Evolutionary conservation across 73 alveolate genomes (phyloP), one percentile per base, ranked within the genome.

Genomic region (Durusdinium trenchii): DNA sequence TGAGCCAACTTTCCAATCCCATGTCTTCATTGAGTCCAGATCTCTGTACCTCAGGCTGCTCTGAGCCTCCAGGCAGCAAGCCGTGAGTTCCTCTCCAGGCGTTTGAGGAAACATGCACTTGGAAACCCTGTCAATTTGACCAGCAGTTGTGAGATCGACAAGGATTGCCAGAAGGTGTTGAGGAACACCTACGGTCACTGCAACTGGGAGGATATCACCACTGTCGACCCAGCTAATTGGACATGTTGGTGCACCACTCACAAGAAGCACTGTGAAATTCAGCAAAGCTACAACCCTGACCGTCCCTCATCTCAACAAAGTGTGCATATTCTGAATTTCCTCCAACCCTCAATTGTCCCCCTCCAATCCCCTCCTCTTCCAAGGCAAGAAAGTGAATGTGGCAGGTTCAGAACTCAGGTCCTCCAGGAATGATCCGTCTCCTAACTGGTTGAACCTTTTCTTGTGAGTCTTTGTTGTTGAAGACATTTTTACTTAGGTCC

Each of bases 401-500:
- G 67, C 91, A 10, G 91, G 91, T 28, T 67, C 2, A 0, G 48
- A 32, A 62, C 91, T 81, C n/a, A 47, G n/a, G n/a, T n/a, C n/a
- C n/a, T n/a, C n/a, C n/a, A n/a, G n/a, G n/a, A n/a, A n/a, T 57
- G 32, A 57, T 23, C 12, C 69, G 69, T 57, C 23, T 57, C n/a
- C n/a, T n/a, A n/a, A n/a, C n/a, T n/a, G n/a, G n/a, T n/a, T n/a
- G n/a, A n/a, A n/a, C n/a, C n/a, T n/a, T n/a, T n/a, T n/a, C 36
- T 71, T 10, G 84, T n/a, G 2, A 38, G 42, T 32, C 23, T 40
- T 3, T 71, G 84, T 28, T 81, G 35, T 81, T 23, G 69, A 57
- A 57, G 69, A 12, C n/a, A n/a, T n/a, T n/a, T n/a, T n/a, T n/a
- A n/a, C 48, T 32, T 48, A 81, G 91, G 91, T 48, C 62, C 91